A percentile compares a stretch with the other conserved stretches of the same genome.
Conservation (phyloP, 2,329 filamentous ascomycete genomes). For the Trichoderma koningiopsis region DNA sequence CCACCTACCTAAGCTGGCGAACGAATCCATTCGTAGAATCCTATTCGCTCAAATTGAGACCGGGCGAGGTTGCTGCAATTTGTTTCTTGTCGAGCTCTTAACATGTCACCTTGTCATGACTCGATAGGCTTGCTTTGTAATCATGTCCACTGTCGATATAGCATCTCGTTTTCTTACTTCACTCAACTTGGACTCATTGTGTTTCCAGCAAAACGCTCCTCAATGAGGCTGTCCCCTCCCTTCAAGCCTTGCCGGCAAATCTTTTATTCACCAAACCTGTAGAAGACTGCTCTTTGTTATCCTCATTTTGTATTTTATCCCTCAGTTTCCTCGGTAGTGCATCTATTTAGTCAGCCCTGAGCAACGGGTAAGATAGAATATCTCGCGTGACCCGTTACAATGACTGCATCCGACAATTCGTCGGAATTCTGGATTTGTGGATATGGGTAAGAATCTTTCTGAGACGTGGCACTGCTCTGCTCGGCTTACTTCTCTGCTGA, state of each 20-base stretch:
- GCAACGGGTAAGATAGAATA: neutral
- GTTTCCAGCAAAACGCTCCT: neutral
- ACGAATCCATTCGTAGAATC: neutral
- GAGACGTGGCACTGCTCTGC: conserved; percentile 15
- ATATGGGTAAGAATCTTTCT: conserved; percentile 68
- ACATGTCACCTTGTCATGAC: neutral
- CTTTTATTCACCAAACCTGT: neutral
- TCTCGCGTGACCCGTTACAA: neutral
- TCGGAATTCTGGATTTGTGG: conserved; percentile 94
- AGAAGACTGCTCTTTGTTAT: neutral
- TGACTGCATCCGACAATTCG: conserved; percentile 28
- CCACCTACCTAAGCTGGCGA: neutral
- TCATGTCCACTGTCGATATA: neutral
- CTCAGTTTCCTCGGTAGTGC: neutral
- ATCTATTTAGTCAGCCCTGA: neutral
- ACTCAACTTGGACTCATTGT: neutral
- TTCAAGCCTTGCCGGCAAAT: neutral
- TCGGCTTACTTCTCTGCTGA: conserved; percentile 9
- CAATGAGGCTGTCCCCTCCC: neutral
- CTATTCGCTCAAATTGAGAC: neutral
- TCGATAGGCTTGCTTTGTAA: conserved; percentile 19
- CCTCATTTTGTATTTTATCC: neutral
- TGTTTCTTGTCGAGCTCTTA: neutral
- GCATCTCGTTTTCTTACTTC: neutral
- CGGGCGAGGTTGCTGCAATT: neutral